Percentiles rank a stretch among this genome's conserved stretches.
phyloP scores from a whole-genome alignment of 2,329 filamentous ascomycete genomes.

The Beauveria sp. region DNA sequence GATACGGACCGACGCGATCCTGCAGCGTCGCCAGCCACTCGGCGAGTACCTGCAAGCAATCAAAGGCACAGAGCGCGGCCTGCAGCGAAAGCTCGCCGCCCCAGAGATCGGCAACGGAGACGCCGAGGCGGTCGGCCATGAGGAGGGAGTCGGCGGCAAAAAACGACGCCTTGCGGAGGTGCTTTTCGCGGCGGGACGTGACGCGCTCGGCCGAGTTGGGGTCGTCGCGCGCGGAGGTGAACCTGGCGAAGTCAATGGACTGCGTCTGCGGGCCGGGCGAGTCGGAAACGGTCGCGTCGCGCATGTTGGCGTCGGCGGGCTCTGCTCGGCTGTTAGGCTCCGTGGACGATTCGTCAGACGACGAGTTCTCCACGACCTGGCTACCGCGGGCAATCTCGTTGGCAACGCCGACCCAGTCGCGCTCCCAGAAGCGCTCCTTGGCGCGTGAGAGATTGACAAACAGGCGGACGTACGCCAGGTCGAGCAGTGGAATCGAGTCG shows the following conservation, averaged over 20 bases:
- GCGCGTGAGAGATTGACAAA: constrained; percentile 90
- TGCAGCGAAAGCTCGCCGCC: constrained; percentile 83
- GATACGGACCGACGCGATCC: constrained; percentile 81
- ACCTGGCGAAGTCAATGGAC: constrained; percentile 40
- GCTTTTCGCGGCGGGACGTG: constrained; percentile 65
- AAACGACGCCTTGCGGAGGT: constrained; percentile 88
- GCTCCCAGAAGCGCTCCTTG: constrained; percentile 90
- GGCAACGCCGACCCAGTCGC: constrained; percentile 87
- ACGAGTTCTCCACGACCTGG: constrained; percentile 67
- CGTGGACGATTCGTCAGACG: constrained; percentile 45
- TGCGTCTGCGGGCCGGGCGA: constrained; percentile 43
- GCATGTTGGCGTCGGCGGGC: constrained; percentile 36
- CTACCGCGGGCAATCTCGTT: constrained; percentile 74
- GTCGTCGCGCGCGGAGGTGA: constrained; percentile 14
- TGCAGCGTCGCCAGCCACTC: constrained; percentile 94
- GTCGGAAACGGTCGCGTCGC: constrained; percentile 39
- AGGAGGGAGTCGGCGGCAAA: constrained; percentile 88
- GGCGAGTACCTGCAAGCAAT: constrained; percentile 87
- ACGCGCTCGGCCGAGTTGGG: constrained; percentile 10
- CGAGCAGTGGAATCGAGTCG: constrained; percentile 83
- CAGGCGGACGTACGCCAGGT: constrained; percentile 84
- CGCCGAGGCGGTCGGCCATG: constrained; percentile 79
- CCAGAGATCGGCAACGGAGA: constrained; percentile 76
- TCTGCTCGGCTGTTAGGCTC: constrained; percentile 33
- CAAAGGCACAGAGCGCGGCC: constrained; percentile 85